These are phyloP conservation scores for Phyllostachys edulis DNA, from an alignment of 176 grass and related monocot genomes.

Conservation along the genomic window DNA sequence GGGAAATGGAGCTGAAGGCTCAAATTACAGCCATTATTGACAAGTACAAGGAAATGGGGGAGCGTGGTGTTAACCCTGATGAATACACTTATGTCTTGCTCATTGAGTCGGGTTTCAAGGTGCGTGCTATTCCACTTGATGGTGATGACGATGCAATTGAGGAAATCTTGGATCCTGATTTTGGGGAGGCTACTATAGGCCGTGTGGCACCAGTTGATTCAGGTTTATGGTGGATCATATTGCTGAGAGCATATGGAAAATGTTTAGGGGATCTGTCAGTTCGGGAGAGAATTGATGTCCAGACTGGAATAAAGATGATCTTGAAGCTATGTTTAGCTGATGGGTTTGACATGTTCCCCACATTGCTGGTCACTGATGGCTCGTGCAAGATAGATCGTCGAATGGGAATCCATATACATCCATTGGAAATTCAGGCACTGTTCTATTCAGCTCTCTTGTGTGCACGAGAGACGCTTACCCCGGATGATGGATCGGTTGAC, in stretches of 20 bases:
- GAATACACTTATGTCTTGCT: too few species aligned
- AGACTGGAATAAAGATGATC: slow-evolving; percentile 90
- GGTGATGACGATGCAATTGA: slow-evolving; percentile 65
- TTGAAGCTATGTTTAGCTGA: slow-evolving; percentile 87
- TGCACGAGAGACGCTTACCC: slow-evolving; percentile 80
- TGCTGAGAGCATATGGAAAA: slow-evolving; percentile 83
- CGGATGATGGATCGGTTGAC: slow-evolving; percentile 79
- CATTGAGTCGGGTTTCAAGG: too few species aligned
- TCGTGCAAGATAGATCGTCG: slow-evolving; percentile 93
- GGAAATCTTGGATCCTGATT: slow-evolving; percentile 90
- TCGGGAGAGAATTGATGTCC: slow-evolving; percentile 83
- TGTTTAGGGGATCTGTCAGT: slow-evolving; percentile 65
- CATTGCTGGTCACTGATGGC: slow-evolving; percentile 84
- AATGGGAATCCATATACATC: slow-evolving; percentile 90
- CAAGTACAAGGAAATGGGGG: slow-evolving; percentile 86
- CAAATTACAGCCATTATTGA: slow-evolving; percentile 81
- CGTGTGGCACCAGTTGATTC: slow-evolving; percentile 91
- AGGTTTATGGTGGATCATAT: slow-evolving; percentile 91
- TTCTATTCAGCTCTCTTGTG: slow-evolving; percentile 91
- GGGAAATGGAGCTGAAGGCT: slow-evolving; percentile 85
- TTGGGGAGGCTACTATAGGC: slow-evolving; percentile 82
- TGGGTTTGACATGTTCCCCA: slow-evolving; percentile 95
- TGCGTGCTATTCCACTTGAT: slow-evolving; percentile 67
- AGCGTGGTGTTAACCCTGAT: too few species aligned
- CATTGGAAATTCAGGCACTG: slow-evolving; percentile 88